These are phyloP conservation scores for Candida labiduridarum DNA, from an alignment of 1,139 yeast genomes.

Conservation along the genomic window DNA sequence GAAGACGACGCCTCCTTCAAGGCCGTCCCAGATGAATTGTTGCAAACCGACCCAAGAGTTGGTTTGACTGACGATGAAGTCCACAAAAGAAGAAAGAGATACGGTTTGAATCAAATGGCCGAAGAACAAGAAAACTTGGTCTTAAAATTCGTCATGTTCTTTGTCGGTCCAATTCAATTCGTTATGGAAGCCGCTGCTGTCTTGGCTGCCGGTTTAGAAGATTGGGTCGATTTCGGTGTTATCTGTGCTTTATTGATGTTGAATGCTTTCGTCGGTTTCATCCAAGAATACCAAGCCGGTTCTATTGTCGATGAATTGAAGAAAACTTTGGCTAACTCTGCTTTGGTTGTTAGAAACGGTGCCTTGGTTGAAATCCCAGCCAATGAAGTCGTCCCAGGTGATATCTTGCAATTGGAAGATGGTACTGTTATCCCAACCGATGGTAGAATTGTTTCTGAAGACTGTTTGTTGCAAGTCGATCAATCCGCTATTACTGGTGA, in stretches of 20 bases:
- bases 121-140: conserved; percentile 87
- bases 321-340: conserved; percentile 90
- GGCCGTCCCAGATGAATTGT: conserved; percentile 86
- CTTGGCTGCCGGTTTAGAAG: conserved; percentile 96
- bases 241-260: conserved; percentile 85
- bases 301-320: conserved; percentile 93
- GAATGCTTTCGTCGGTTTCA: conserved; percentile 94
- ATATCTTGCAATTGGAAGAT: conserved; percentile 87
- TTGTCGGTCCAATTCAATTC: conserved; percentile 98
- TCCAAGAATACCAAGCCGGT: conserved; percentile 97
- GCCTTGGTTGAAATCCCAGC: conserved; percentile 71
- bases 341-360: conserved; percentile 86
- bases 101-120: conserved; percentile 91
- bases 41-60: conserved; percentile 80
- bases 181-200: conserved; percentile 99
- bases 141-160: conserved; percentile 86
- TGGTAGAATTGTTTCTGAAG: conserved; percentile 90
- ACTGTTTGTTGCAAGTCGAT: conserved; percentile 88
- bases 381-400: conserved; percentile 91
- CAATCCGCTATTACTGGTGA: conserved; percentile 99
- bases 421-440: conserved; percentile 96
- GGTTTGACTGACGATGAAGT: conserved; percentile 89
- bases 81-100: conserved; percentile 85
- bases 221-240: conserved; percentile 99
- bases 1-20: conserved; percentile 60